phyloP scores from a whole-genome alignment of 352 stramenopile species.

The Bremia lactucae region DNA sequence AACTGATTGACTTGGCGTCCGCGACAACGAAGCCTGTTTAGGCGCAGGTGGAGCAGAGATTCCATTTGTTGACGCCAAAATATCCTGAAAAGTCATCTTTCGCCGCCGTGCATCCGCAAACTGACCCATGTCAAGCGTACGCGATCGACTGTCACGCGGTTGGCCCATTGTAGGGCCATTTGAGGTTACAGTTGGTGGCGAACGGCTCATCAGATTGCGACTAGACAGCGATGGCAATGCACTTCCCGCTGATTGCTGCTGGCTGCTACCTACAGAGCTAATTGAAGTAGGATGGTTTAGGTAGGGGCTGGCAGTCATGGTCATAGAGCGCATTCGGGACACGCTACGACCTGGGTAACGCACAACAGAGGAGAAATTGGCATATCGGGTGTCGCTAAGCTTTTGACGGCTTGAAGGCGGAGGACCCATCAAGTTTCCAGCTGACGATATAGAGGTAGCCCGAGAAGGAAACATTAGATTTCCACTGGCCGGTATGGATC shows the following conservation, averaged over 20 bases:
- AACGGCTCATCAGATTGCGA: constrained; percentile 29
- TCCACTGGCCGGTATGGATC: constrained; percentile 49
- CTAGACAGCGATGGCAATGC: constrained; percentile 52
- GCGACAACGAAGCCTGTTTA: constrained; percentile 9
- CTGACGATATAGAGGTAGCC: constrained; percentile 40
- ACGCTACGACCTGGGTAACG: constrained; percentile 23
- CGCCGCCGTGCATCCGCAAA: constrained; percentile 64
- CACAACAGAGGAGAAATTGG: constrained; percentile 8
- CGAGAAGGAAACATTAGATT: constrained; percentile 68
- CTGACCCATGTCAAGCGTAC: constrained; percentile 77
- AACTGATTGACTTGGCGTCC: constrained; percentile 4
- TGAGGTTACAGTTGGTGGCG: constrained; percentile 13
- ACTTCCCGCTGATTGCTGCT: constrained; percentile 6
- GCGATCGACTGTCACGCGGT: constrained; percentile 65
- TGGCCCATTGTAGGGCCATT: constrained; percentile 52
- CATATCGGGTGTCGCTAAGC: constrained; percentile 21
- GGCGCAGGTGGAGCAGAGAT: constrained; percentile 3
- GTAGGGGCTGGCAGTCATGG: constrained; percentile 43
- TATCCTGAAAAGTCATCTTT: constrained; percentile 86
- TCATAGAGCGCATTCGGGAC: constrained; percentile 46
- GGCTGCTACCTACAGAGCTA: constrained; percentile 6
- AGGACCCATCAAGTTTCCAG: constrained; percentile 45
- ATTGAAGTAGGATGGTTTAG: constrained; percentile 16
- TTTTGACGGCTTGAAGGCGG: constrained; percentile 41
- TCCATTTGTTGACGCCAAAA: constrained; percentile 50